Percentiles rank a stretch among this genome's conserved stretches.
phyloP scores from a whole-genome alignment of 2,329 filamentous ascomycete species.

The Fusarium poae region DNA sequence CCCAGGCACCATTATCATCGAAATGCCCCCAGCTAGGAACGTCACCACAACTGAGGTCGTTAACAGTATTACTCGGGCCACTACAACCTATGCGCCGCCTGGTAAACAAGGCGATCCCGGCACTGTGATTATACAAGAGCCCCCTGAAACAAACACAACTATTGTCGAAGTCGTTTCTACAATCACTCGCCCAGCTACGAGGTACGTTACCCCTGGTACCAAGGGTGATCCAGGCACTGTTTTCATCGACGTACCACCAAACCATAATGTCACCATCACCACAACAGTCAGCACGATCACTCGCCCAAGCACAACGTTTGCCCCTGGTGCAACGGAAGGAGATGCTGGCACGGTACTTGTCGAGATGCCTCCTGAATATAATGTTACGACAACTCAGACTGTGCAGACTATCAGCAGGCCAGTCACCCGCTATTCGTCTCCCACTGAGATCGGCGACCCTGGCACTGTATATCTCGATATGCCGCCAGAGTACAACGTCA shows the following conservation, averaged over 20 bases:
- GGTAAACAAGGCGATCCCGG: conserved; percentile 24
- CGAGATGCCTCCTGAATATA: conserved; percentile 26
- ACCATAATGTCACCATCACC: conserved; percentile 30
- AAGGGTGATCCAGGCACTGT: conserved; percentile 30
- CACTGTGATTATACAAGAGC: conserved; percentile 27
- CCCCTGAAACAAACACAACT: conserved; percentile 24
- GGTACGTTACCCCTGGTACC: conserved; percentile 7
- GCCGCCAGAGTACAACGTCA: conserved; percentile 23
- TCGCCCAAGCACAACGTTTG: conserved; percentile 27
- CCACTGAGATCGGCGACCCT: conserved; percentile 16
- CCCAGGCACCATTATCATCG: conserved; percentile 27
- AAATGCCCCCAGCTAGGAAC: conserved; percentile 25
- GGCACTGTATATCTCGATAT: conserved; percentile 19
- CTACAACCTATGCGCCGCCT: conserved; percentile 22
- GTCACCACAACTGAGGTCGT: conserved; percentile 20
- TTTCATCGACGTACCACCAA: conserved; percentile 25
- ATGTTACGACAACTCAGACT: conserved; percentile 24
- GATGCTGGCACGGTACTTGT: conserved; percentile 27
- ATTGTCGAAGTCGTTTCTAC: conserved; percentile 20
- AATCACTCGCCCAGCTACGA: conserved; percentile 22
- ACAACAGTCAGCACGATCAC: conserved; percentile 29
- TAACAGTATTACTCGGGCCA: background rate
- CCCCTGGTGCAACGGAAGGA: conserved; percentile 17
- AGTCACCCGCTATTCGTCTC: conserved; percentile 14
- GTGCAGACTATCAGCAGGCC: conserved; percentile 19